phyloP scores from a whole-genome alignment of 1,139 yeast species.

The Blastobotrys persicus region DNA sequence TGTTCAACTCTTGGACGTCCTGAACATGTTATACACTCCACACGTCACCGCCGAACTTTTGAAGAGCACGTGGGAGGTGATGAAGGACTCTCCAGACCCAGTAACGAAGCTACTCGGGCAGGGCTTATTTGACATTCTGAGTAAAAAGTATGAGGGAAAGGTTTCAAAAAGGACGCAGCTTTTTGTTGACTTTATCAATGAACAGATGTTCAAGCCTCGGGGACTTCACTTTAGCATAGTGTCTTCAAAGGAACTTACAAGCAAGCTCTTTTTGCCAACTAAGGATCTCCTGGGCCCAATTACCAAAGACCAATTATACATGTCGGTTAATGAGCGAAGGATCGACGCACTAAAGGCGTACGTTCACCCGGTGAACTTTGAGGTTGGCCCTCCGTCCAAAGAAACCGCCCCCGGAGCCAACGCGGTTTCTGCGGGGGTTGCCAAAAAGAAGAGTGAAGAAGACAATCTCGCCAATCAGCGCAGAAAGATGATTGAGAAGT shows the following conservation, averaged over 20 bases:
- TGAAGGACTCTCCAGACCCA: conserved; percentile 4
- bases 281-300: conserved; percentile 3
- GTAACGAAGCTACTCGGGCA: conserved; percentile 1
- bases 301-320: not conserved
- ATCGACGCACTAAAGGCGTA: conserved; percentile 4
- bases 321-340: conserved; percentile 3
- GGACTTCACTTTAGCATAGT: conserved; percentile 4
- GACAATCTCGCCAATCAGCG: conserved; percentile 7
- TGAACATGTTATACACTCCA: not conserved
- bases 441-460: not conserved
- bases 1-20: conserved; percentile 3
- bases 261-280: conserved; percentile 1
- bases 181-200: not conserved
- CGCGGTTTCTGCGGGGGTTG: conserved; percentile 4
- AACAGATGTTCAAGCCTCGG: conserved; percentile 1
- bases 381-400: conserved; percentile 8
- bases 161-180: conserved; percentile 2
- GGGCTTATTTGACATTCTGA: conserved; percentile 2
- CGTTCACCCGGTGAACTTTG: conserved; percentile 6
- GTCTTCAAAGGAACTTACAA: not conserved
- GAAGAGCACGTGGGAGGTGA: conserved; percentile 7
- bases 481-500: conserved; percentile 8
- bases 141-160: conserved; percentile 6
- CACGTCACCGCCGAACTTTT: not conserved
- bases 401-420: conserved; percentile 7